A percentile compares a stretch with the other conserved stretches of the same genome.
Evolutionary conservation across 2,329 filamentous ascomycete species (phyloP).

Genomic region (Kalaharituber pfeilii): DNA sequence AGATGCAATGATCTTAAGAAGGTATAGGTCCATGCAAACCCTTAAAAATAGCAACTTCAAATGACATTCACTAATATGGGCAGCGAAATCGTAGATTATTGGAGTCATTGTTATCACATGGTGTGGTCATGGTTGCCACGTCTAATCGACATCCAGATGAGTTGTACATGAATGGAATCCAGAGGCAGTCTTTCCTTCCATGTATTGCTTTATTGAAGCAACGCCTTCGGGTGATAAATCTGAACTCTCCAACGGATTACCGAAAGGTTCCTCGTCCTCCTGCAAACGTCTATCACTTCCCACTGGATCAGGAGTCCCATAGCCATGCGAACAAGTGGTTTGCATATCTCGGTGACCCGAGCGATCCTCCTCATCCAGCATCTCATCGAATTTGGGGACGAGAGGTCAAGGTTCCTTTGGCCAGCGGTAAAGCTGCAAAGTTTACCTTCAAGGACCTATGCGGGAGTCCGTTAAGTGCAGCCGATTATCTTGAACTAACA

Average conservation of each 20-base stretch:
- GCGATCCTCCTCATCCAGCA: conserved; percentile 59
- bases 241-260: conserved; percentile 91
- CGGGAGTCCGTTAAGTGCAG: conserved; percentile 70
- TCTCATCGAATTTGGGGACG: conserved; percentile 82
- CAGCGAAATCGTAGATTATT: conserved; percentile 41
- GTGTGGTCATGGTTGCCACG: conserved; percentile 90
- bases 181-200: conserved; percentile 85
- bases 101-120: conserved; percentile 83
- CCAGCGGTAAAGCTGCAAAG: conserved; percentile 72
- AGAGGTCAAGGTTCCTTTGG: conserved; percentile 69
- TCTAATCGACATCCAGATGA: conserved; percentile 94
- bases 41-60: background rate
- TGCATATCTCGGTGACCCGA: conserved; percentile 71
- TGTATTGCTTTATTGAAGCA: conserved; percentile 83
- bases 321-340: conserved; percentile 92
- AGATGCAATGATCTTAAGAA: conserved; percentile 90
- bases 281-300: conserved; percentile 84
- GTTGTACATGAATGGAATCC: conserved; percentile 94
- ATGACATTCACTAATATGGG: conserved; percentile 3
- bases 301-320: conserved; percentile 58
- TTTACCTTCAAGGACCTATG: conserved; percentile 92
- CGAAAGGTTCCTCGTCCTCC: conserved; percentile 88
- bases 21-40: conserved; percentile 29
- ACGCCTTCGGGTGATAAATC: conserved; percentile 73
- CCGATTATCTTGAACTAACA: conserved; percentile 86